Evolutionary conservation across 2,329 filamentous ascomycete genomes (phyloP), one percentile per base, ranked within the genome.

Genomic region (Penicillium sclerotigenum): DNA sequence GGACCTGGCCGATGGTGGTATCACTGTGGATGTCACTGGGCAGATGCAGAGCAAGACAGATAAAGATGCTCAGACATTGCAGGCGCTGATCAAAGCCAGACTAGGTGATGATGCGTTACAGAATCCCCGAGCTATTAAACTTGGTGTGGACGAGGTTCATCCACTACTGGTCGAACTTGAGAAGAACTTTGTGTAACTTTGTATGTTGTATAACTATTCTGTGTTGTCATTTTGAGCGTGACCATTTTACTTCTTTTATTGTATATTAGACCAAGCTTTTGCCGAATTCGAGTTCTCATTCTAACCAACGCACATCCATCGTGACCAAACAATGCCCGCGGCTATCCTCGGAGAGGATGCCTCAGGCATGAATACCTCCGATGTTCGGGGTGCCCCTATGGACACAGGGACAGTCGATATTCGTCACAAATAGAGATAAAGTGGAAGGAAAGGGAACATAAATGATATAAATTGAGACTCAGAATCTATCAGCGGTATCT

Each of bases 1-100:
- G 54, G 85, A 92, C 63, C 73, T 89, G 2, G 74, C 78, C n/a
- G 79, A 77, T 14, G 78, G 79, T 37, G 81, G 78, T n/a, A 77
- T 91, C 31, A 73, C 71, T 26, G 56, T 77, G 20, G 74, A 78
- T 57, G 56, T 78, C 18, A 71, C 70, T 6, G 74, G 72, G 1
- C 76, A 77, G 60, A 63, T 76, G 45, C 72, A 77, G 56, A 75
- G 77, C 62, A 76, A 75, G 52, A 67, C 69, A 8, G 70, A 71
- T 47, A 61, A 60, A 5, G 63, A 59, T 36, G 63, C 63, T 2
- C 56, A 66, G 52, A 65, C 60, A 47, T 56, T 75, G 41, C 65
- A 68, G 43, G 52, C 61, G 6, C 48, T 73, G 45, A 51, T 75
- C 47, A 59, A 60, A 31, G 50, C 56, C 18, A 60, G 59, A 16